A percentile compares a stretch with the other conserved stretches of the same genome.
Conservation (phyloP, 169 alveolate species). For the Babesia bigemina region DNA sequence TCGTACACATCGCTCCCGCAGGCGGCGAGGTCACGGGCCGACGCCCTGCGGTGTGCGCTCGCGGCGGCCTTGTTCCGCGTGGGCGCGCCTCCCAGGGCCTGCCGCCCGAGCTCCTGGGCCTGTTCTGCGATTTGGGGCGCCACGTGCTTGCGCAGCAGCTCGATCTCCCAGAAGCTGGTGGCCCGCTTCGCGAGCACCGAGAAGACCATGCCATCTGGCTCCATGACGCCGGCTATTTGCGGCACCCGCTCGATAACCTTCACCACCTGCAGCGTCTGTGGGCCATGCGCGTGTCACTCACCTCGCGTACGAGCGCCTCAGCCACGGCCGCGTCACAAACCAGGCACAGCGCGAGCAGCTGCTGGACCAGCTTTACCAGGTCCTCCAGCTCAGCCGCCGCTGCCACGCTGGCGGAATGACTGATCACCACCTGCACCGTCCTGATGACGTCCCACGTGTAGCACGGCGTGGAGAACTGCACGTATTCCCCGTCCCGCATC, state of each 20-base stretch:
- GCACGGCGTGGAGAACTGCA: slow-evolving; percentile 43
- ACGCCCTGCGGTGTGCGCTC: neutral
- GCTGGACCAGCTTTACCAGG: slow-evolving; percentile 38
- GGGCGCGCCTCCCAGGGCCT: neutral
- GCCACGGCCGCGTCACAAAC: slow-evolving; percentile 45
- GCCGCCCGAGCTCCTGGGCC: slow-evolving; percentile 1
- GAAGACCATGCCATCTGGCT: slow-evolving; percentile 59
- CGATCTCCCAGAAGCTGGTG: slow-evolving; percentile 62
- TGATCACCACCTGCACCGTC: slow-evolving; percentile 24
- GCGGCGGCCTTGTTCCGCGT: neutral
- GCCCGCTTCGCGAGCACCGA: slow-evolving; percentile 56
- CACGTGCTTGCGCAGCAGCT: slow-evolving; percentile 30
- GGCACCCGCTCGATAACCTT: slow-evolving; percentile 53
- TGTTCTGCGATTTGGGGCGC: slow-evolving; percentile 8
- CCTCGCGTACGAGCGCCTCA: slow-evolving; percentile 36
- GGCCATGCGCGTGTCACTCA: neutral
- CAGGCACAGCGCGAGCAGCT: slow-evolving; percentile 28
- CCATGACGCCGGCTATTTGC: slow-evolving; percentile 23
- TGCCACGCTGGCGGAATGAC: slow-evolving; percentile 16
- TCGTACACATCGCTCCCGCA: slow-evolving; percentile 36
- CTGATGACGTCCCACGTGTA: slow-evolving; percentile 30
- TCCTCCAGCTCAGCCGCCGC: slow-evolving; percentile 39
- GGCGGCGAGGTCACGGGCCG: slow-evolving; percentile 3
- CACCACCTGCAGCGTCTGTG: slow-evolving; percentile 20
- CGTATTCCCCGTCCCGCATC: slow-evolving; percentile 1